phyloP scores from a whole-genome alignment of 306 rosid species.

The Amphicarpaea edgeworthii region DNA sequence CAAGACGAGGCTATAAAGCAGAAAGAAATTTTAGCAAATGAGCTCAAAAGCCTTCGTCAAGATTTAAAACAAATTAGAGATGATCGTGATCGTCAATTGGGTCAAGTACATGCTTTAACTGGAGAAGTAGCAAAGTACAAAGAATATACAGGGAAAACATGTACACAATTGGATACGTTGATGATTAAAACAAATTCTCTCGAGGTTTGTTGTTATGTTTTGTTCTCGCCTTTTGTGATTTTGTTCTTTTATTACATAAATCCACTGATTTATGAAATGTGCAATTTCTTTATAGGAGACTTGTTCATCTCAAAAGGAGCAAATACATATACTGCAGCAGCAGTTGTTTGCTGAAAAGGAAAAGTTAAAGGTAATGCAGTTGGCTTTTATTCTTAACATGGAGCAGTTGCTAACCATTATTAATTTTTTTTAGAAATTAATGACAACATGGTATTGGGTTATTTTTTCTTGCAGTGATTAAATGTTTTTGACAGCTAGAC shows the following conservation, averaged over 20 bases:
- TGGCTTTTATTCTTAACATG: slow-evolving; percentile 14
- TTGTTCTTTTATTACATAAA: neutral
- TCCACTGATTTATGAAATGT: slow-evolving; percentile 33
- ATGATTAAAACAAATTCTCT: slow-evolving; percentile 64
- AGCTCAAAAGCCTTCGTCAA: slow-evolving; percentile 70
- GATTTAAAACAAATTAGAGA: slow-evolving; percentile 81
- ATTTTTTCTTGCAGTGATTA: slow-evolving; percentile 16
- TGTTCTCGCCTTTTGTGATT: neutral
- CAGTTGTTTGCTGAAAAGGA: slow-evolving; percentile 69
- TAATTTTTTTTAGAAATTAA: neutral
- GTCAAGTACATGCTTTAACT: slow-evolving; percentile 59
- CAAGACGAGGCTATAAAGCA: slow-evolving; percentile 68
- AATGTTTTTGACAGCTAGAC: slow-evolving; percentile 19
- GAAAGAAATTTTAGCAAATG: slow-evolving; percentile 60
- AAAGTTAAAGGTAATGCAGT: slow-evolving; percentile 65
- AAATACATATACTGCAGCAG: slow-evolving; percentile 58
- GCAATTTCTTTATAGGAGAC: slow-evolving; percentile 59
- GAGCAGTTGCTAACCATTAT: slow-evolving; percentile 1
- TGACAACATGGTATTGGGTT: slow-evolving; percentile 4
- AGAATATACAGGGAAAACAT: slow-evolving; percentile 58
- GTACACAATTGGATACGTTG: slow-evolving; percentile 68
- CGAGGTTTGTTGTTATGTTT: slow-evolving; percentile 59
- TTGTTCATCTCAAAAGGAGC: slow-evolving; percentile 80
- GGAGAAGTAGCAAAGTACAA: slow-evolving; percentile 63
- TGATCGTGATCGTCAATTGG: slow-evolving; percentile 76